A percentile compares a stretch with the other conserved stretches of the same genome.
Conservation (phyloP, 495 filamentous ascomycete genomes). For the Aspergillus biplanus region DNA sequence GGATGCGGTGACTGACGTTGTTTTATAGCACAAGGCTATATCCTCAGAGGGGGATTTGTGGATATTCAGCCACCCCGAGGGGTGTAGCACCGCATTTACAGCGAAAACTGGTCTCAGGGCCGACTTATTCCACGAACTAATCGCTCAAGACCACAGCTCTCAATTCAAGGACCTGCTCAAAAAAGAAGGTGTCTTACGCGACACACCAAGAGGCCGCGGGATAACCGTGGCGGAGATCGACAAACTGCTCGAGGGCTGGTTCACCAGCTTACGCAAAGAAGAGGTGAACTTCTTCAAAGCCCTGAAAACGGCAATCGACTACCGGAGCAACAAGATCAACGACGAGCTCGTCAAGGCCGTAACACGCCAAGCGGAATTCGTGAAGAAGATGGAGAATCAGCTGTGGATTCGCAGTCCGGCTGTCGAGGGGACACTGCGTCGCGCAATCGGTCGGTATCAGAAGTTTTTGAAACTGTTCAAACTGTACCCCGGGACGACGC, state of each 20-base stretch:
- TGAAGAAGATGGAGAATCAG: slow-evolving; percentile 31
- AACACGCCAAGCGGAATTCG: slow-evolving; percentile 27
- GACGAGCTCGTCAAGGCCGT: slow-evolving; percentile 14
- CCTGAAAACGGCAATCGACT: background rate
- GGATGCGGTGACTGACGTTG: background rate
- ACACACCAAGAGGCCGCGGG: background rate
- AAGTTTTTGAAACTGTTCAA: slow-evolving; percentile 36
- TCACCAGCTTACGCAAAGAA: background rate
- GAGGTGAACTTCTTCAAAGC: background rate
- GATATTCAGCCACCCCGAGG: background rate
- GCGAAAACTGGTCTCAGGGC: background rate
- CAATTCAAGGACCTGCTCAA: background rate
- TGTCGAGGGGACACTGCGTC: slow-evolving; percentile 28
- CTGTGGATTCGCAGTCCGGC: slow-evolving; percentile 39
- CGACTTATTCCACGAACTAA: background rate
- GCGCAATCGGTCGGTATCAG: slow-evolving; percentile 29
- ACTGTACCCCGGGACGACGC: slow-evolving; percentile 17
- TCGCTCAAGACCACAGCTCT: background rate
- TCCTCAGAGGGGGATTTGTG: background rate
- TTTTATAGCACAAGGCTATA: background rate
- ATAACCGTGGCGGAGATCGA: background rate
- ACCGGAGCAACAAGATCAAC: background rate
- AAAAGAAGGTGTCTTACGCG: background rate
- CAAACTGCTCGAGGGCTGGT: background rate
- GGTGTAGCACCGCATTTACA: background rate